Base-by-base conservation (phyloP, 768 basidiomycete species). In the Dentipellis fragilis region DNA sequence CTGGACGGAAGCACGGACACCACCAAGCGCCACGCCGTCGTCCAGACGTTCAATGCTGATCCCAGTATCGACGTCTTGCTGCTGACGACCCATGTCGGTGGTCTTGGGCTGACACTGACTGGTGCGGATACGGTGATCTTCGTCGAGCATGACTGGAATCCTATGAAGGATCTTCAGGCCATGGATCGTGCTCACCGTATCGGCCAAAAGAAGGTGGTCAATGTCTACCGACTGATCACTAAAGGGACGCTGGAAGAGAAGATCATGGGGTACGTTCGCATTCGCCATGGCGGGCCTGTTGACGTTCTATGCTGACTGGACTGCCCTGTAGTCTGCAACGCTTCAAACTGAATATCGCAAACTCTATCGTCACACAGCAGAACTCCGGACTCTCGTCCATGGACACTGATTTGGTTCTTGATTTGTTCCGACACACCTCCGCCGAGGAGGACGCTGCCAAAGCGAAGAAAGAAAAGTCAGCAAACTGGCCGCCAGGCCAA, bases 91-190 rank as follows among this genome's bases (percentile, higher is more conserved):
- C 93, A 94, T 63, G 95, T 99, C 47, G 96, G 96, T 55, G 96
- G 96, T 2, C 74, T 99, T 23, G 96, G 96, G 7, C 72, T 99
- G 66, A 99, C 95, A 17, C 73, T 99, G 60, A 99, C 96, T 0
- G 95, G 96, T 19, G 96, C 96, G 7, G 96, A 99, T 67, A 99
- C 96, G 0, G 96, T 99, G 56, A 96, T 99, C 60, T 99, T 99
- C 64, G 92, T 99, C 52, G 96, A 99, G 67, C 96, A 99, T 64
- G 96, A 99, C 68, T 99, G 96, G 96, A 99, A 99, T 68, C 96
- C 96, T 7, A 96, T 95, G 93, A 98, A 98, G 69, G 96, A 99
- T 73, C 73, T 98, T 6, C 96, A 99, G 66, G 96, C 96, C 8
- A 99, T 99, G 96, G 96, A 99, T 67, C 81, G 96, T 56, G 96